These are phyloP conservation scores for Cordia subcordata DNA, from an alignment of 257 asterid genomes.

Conservation along the genomic window DNA sequence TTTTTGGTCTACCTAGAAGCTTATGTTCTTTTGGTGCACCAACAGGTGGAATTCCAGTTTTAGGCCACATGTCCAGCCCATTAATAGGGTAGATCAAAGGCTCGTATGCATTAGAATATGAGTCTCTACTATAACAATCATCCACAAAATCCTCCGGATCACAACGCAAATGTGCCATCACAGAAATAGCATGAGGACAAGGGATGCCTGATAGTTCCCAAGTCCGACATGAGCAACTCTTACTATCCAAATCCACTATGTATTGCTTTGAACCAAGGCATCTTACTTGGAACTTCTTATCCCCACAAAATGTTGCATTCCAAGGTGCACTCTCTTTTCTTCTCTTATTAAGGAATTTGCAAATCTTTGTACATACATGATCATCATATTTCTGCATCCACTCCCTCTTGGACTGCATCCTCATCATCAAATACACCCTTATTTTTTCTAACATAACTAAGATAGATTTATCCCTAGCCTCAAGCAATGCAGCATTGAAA, in stretches of 20 bases:
- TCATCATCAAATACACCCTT: neutral
- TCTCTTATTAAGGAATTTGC: too few relatives aligned
- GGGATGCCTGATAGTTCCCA: slow-evolving; percentile 8
- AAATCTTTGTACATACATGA: too few relatives aligned
- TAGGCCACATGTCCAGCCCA: slow-evolving; percentile 7
- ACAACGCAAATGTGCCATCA: neutral
- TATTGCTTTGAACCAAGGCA: neutral
- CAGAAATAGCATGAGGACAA: neutral
- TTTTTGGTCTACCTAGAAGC: neutral
- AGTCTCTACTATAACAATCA: neutral
- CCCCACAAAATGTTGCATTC: slow-evolving; percentile 8
- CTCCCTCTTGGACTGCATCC: neutral
- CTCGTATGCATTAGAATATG: neutral
- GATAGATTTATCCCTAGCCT: too few relatives aligned
- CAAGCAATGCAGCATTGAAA: neutral
- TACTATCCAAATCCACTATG: neutral
- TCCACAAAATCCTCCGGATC: neutral
- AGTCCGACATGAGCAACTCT: neutral
- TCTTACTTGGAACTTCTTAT: neutral
- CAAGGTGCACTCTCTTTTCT: too few relatives aligned
- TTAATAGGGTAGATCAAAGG: neutral
- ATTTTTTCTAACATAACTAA: neutral
- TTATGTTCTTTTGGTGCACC: neutral
- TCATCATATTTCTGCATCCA: too few relatives aligned
- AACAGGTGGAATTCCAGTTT: neutral